These are phyloP conservation scores for Ustulina deusta DNA, from an alignment of 2,329 filamentous ascomycete genomes.

Conservation along the genomic window DNA sequence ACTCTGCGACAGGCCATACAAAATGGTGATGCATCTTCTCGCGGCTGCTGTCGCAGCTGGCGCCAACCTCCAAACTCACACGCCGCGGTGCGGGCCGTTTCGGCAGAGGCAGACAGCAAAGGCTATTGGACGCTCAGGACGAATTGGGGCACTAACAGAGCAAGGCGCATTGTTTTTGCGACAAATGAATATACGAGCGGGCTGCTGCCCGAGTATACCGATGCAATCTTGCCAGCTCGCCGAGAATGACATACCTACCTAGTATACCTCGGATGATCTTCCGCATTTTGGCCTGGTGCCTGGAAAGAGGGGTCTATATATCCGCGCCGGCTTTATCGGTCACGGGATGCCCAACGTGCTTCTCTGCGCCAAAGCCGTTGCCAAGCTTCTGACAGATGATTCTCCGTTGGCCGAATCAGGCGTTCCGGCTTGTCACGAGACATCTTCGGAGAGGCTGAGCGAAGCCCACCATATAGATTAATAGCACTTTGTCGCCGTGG, in stretches of 20 bases:
- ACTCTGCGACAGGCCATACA: slow-evolving; percentile 43
- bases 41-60: slow-evolving; percentile 36
- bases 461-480: slow-evolving; percentile 4
- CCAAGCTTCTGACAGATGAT: slow-evolving; percentile 41
- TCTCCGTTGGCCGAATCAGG: slow-evolving; percentile 43
- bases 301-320: slow-evolving; percentile 38
- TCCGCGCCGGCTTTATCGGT: slow-evolving; percentile 46
- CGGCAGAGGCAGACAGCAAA: slow-evolving; percentile 38
- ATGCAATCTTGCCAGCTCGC: slow-evolving; percentile 72
- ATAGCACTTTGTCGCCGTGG: neutral
- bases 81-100: slow-evolving; percentile 43
- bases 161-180: slow-evolving; percentile 70
- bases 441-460: slow-evolving; percentile 39
- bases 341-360: slow-evolving; percentile 48
- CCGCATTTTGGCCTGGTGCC: slow-evolving; percentile 46
- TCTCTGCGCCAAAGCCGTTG: slow-evolving; percentile 43
- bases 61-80: slow-evolving; percentile 48
- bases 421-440: slow-evolving; percentile 44
- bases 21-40: slow-evolving; percentile 48
- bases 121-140: slow-evolving; percentile 63
- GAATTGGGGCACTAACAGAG: slow-evolving; percentile 63
- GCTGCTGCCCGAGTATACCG: slow-evolving; percentile 68
- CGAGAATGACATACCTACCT: neutral
- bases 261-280: slow-evolving; percentile 43
- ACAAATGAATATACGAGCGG: slow-evolving; percentile 76